Base-by-base conservation (phyloP, 2,329 filamentous ascomycete species). In the Coniochaeta sp. region DNA sequence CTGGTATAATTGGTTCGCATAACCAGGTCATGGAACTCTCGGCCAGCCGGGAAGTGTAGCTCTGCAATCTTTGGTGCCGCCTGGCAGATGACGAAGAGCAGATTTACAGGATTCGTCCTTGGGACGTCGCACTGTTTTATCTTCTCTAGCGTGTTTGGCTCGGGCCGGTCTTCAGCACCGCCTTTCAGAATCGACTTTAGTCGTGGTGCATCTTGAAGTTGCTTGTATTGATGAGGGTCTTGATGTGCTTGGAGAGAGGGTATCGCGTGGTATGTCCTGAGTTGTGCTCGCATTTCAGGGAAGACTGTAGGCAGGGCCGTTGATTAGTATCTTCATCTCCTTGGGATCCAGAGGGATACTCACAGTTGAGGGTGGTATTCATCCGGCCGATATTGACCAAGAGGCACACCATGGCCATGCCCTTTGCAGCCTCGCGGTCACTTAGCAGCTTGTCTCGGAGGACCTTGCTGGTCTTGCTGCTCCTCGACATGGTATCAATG, bases 401-500 rank as follows among this genome's bases (percentile, higher is more conserved):
- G 65, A 99, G 79, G 75, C 95, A 99, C 62, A 99, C 93, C 95
- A 99, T 99, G 59, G 95, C 95, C 95, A 99, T 99, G 70, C 91
- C 93, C 73, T 96, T 92, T 38, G 93, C 95, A 24, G 93, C 93
- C 65, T 91, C 88, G 69, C 91, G 88, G 72, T 99, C 95, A 66
- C 89, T 95, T 69, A 96, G 82, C 65, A 99, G 82, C 79, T 99
- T 98, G 75, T 99, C 95, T 74, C 96, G 91, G 64, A 99, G 81
- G 57, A 99, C 95, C 77, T 98, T 98, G 81, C 95, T 98, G 31
- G 93, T 98, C 80, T 99, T 99, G 81, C 91, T 97, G 77, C 95
- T 99, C 73, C 92, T 86, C 3, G 95, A 92, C 93, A 99, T 98
- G 62, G 95, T 93, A 75, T 98, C 95, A 69, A 99, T 93, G 76